Evolutionary conservation across 306 rosid species (phyloP).

Genomic region (Inga laurina): DNA sequence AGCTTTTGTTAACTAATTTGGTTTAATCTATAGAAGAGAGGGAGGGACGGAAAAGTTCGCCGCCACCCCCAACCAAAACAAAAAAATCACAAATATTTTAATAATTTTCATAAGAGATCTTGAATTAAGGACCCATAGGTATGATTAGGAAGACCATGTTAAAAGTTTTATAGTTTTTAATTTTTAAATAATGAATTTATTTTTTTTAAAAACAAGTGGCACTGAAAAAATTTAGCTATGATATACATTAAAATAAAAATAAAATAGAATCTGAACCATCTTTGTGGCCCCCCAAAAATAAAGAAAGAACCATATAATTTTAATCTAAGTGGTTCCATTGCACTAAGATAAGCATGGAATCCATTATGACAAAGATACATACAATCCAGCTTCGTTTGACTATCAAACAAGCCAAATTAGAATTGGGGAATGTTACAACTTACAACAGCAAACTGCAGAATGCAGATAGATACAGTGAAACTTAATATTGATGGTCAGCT

Average conservation of each 20-base stretch:
- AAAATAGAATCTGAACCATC: not conserved
- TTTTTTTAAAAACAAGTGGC: not conserved
- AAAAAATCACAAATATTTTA: too few species aligned
- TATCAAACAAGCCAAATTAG: slow-evolving; percentile 32
- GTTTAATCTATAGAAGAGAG: too few species aligned
- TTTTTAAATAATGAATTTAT: not conserved
- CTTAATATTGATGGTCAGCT: slow-evolving; percentile 32
- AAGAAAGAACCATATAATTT: not conserved
- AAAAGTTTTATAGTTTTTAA: too few species aligned
- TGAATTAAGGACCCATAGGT: too few species aligned
- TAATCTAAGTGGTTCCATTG: not conserved
- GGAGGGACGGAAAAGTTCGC: too few species aligned
- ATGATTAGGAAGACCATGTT: not conserved
- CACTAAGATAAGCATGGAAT: not conserved
- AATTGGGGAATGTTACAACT: slow-evolving; percentile 36
- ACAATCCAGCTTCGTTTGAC: slow-evolving; percentile 37
- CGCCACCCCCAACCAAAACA: too few species aligned
- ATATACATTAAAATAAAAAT: not conserved
- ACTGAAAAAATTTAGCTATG: too few species aligned
- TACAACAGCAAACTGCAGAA: slow-evolving; percentile 26
- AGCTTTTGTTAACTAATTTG: too few species aligned
- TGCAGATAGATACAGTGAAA: slow-evolving; percentile 43
- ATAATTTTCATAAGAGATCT: too few species aligned
- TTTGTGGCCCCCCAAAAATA: not conserved
- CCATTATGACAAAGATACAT: slow-evolving; percentile 8